These are phyloP conservation scores for Orbilia ellipsospora DNA, from an alignment of 2,329 filamentous ascomycete genomes.

Conservation along the genomic window DNA sequence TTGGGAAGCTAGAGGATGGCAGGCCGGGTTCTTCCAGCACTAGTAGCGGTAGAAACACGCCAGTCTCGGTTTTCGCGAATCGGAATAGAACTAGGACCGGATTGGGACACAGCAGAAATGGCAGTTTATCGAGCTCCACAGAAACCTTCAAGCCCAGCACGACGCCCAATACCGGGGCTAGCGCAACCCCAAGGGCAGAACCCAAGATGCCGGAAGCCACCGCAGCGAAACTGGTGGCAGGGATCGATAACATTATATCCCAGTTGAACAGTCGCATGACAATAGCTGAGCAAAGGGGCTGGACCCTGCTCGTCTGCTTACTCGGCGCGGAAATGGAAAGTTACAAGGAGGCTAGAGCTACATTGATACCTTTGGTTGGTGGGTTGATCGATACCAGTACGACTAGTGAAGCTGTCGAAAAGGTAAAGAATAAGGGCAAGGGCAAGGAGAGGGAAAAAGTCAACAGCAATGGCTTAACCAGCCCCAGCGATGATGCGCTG, in stretches of 20 bases:
- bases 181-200: constrained; percentile 8
- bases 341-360: constrained; percentile 67
- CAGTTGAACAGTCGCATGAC: constrained; percentile 63
- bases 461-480: constrained; percentile 20
- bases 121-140: constrained; percentile 47
- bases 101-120: constrained; percentile 37
- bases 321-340: constrained; percentile 79
- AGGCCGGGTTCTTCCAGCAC: constrained; percentile 39
- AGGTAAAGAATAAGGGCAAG: constrained; percentile 34
- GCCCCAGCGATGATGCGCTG: constrained; percentile 42
- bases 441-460: constrained; percentile 26
- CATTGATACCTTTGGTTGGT: constrained; percentile 40
- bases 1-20: constrained; percentile 70
- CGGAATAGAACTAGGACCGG: constrained; percentile 36
- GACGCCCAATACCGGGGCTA: not conserved
- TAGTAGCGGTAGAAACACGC: constrained; percentile 48
- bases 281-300: constrained; percentile 72
- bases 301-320: constrained; percentile 81
- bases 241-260: constrained; percentile 52
- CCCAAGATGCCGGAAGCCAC: constrained; percentile 43
- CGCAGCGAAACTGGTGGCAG: constrained; percentile 41
- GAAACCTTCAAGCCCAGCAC: constrained; percentile 44
- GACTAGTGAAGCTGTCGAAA: constrained; percentile 24
- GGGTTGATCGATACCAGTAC: constrained; percentile 40
- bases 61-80: constrained; percentile 47